A percentile compares a stretch with the other conserved stretches of the same genome.
Conservation (phyloP, 139 green algal genomes). For the Picochlorum sp. region DNA sequence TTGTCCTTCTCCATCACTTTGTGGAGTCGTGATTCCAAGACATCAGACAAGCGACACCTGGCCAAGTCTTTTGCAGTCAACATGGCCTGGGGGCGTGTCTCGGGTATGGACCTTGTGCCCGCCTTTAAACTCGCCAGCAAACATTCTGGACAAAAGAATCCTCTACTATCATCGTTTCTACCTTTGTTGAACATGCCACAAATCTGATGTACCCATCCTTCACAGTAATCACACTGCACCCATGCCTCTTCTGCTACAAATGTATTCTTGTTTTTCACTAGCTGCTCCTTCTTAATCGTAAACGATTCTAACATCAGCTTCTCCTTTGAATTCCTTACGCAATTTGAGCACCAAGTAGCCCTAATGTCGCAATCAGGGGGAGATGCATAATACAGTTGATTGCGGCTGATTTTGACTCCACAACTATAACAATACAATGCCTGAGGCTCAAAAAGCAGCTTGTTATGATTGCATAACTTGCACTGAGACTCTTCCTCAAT, state of each 20-base stretch:
- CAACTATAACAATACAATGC: slow-evolving; percentile 88
- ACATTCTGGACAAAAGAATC: slow-evolving; percentile 92
- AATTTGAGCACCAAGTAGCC: slow-evolving; percentile 77
- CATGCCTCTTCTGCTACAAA: slow-evolving; percentile 87
- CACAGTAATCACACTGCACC: slow-evolving; percentile 94
- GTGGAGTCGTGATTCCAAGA: slow-evolving; percentile 39
- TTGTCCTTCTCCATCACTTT: slow-evolving; percentile 15
- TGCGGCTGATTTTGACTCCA: slow-evolving; percentile 84
- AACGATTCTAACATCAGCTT: not conserved
- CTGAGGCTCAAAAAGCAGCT: slow-evolving; percentile 89
- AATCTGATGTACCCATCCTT: slow-evolving; percentile 93
- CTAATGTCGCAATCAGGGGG: slow-evolving; percentile 38
- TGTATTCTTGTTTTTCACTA: slow-evolving; percentile 90
- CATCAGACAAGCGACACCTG: slow-evolving; percentile 58
- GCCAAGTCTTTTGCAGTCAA: slow-evolving; percentile 83
- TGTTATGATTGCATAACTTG: slow-evolving; percentile 65
- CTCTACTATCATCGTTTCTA: slow-evolving; percentile 74
- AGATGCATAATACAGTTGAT: slow-evolving; percentile 49
- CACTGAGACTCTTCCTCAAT: slow-evolving; percentile 54
- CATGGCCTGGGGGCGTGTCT: slow-evolving; percentile 74
- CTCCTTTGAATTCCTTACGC: slow-evolving; percentile 44
- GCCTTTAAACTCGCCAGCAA: slow-evolving; percentile 47
- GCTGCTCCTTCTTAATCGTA: slow-evolving; percentile 43
- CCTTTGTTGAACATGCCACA: slow-evolving; percentile 96
- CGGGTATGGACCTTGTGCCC: slow-evolving; percentile 41